Evolutionary conservation across 2,329 filamentous ascomycete genomes (phyloP).

Genomic region (Reticulascus tulasneorum): DNA sequence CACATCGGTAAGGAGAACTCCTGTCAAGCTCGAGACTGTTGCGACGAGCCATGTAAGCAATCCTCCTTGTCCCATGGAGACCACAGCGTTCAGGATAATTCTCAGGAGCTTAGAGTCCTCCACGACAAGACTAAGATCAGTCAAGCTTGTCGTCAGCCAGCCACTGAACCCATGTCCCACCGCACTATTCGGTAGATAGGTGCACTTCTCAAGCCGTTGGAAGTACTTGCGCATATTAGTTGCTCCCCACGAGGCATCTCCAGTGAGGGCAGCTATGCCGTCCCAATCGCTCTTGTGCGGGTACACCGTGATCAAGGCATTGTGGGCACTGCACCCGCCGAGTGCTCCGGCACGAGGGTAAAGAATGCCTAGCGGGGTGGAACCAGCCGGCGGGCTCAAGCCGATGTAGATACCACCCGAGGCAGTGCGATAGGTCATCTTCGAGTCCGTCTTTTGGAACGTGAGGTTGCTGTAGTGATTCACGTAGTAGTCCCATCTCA

Average conservation of each 20-base stretch:
- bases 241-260: conserved; percentile 54
- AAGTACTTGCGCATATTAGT: conserved; percentile 59
- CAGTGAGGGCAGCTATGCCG: conserved; percentile 52
- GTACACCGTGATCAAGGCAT: conserved; percentile 55
- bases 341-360: conserved; percentile 45
- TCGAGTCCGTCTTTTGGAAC: conserved; percentile 39
- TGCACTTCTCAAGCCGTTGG: conserved; percentile 50
- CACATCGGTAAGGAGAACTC: conserved; percentile 24
- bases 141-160: conserved; percentile 36
- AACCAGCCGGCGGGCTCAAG: conserved; percentile 31
- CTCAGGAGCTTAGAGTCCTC: conserved; percentile 24
- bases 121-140: conserved; percentile 18
- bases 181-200: conserved; percentile 42
- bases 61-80: conserved; percentile 24
- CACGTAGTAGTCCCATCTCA: conserved; percentile 16
- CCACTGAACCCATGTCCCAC: conserved; percentile 52
- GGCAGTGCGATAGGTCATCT: conserved; percentile 45
- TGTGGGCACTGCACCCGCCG: conserved; percentile 54
- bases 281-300: conserved; percentile 58
- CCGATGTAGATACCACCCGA: conserved; percentile 34
- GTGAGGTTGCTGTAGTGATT: conserved; percentile 15
- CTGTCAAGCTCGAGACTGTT: conserved; percentile 20
- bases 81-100: conserved; percentile 23
- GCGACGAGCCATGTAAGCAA: conserved; percentile 17
- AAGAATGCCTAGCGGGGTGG: conserved; percentile 37